Conservation (phyloP, 495 filamentous ascomycete species). For the Neurospora africana region DNA sequence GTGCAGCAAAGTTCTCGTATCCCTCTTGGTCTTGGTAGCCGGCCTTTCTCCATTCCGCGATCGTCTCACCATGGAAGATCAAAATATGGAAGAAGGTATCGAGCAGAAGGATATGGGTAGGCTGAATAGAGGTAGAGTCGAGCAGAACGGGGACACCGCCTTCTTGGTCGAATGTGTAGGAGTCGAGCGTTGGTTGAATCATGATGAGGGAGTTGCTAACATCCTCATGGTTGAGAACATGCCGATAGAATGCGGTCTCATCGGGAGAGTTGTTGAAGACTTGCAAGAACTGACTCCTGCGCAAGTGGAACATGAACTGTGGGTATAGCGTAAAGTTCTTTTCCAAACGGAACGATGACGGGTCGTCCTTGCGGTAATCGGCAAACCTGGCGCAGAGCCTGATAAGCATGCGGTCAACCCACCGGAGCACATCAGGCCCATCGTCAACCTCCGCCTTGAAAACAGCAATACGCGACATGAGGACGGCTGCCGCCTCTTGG, state of each 20-base stretch:
- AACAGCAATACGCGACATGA: constrained; percentile 97
- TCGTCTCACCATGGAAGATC: constrained; percentile 96
- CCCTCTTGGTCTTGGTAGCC: constrained; percentile 98
- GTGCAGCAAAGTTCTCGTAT: constrained; percentile 86
- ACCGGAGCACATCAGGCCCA: constrained; percentile 94
- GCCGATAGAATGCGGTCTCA: constrained; percentile 96
- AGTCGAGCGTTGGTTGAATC: constrained; percentile 97
- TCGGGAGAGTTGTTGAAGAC: constrained; percentile 99
- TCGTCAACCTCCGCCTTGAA: constrained; percentile 99
- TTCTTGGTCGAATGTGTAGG: constrained; percentile 93
- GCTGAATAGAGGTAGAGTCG: constrained; percentile 92
- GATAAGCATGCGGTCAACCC: constrained; percentile 99
- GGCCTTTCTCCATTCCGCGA: constrained; percentile 96
- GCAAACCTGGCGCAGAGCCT: constrained; percentile 92
- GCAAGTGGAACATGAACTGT: constrained; percentile 99
- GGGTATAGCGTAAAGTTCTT: constrained; percentile 99
- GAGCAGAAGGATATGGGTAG: constrained; percentile 85
- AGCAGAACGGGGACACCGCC: constrained; percentile 82
- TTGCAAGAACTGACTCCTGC: constrained; percentile 93
- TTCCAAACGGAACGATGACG: constrained; percentile 92
- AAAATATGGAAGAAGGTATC: constrained; percentile 99
- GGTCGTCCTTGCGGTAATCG: constrained; percentile 97
- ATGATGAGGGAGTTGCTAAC: constrained; percentile 94
- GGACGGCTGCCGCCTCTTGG: constrained; percentile 92
- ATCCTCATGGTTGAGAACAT: constrained; percentile 96